Percentiles rank a stretch among this genome's conserved stretches.
Conservation (phyloP, 495 filamentous ascomycete species). For the Amphirosellinia nigrospora region DNA sequence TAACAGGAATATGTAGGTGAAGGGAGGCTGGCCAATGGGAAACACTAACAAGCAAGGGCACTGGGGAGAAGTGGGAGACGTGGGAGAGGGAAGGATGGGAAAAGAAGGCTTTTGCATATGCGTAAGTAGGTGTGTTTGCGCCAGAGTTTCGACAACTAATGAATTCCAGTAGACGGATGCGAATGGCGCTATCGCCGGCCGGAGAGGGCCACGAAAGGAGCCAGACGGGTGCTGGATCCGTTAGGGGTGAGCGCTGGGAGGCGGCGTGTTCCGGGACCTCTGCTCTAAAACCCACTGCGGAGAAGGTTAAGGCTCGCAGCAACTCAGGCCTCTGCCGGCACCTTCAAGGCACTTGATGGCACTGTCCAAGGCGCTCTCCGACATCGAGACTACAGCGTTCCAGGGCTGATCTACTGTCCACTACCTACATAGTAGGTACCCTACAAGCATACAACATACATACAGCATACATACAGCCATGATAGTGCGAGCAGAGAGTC, state of each 20-base stretch:
- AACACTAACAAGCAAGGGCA: neutral
- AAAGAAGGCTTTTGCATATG: slow-evolving; percentile 9
- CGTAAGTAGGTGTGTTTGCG: too few species aligned
- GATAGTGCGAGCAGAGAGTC: too few species aligned
- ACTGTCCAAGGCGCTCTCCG: slow-evolving; percentile 23
- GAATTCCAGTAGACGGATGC: neutral
- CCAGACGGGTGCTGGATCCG: slow-evolving; percentile 9
- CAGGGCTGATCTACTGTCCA: neutral
- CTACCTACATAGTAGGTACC: too few species aligned
- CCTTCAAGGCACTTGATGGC: neutral
- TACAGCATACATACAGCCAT: too few species aligned
- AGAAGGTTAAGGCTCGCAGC: slow-evolving; percentile 5
- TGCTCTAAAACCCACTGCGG: slow-evolving; percentile 22
- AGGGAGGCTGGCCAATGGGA: neutral
- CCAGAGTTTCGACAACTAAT: slow-evolving; percentile 7
- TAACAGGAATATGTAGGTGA: neutral
- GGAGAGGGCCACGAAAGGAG: neutral
- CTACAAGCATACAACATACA: too few species aligned
- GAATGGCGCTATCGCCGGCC: slow-evolving; percentile 16
- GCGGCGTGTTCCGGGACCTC: slow-evolving; percentile 26
- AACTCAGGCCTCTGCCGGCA: slow-evolving; percentile 1
- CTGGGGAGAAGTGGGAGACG: neutral
- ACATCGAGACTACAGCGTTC: slow-evolving; percentile 17
- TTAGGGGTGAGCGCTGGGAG: slow-evolving; percentile 8
- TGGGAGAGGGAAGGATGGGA: neutral